phyloP scores from a whole-genome alignment of 2,329 filamentous ascomycete genomes.

The Colletotrichum sansevieriae region DNA sequence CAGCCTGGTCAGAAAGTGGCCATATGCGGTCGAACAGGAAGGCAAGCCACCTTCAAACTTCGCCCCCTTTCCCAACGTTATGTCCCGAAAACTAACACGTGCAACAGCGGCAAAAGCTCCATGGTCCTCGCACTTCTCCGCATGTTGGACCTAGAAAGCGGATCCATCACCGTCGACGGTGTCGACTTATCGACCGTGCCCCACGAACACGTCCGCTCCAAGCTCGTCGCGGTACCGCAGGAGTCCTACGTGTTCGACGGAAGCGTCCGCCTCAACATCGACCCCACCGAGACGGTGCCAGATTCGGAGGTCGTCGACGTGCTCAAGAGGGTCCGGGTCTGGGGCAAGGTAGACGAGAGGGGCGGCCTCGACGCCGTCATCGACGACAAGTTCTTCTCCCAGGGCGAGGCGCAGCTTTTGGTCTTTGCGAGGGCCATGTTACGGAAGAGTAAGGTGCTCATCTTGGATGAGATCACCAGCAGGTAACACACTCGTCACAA shows the following conservation, averaged over 20 bases:
- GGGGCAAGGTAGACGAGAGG: constrained; percentile 53
- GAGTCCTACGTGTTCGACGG: constrained; percentile 64
- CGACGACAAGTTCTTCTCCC: constrained; percentile 51
- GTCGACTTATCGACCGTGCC: constrained; percentile 52
- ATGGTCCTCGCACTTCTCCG: constrained; percentile 53
- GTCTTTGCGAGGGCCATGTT: constrained; percentile 61
- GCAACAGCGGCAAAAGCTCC: constrained; percentile 62
- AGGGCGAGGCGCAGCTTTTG: constrained; percentile 64
- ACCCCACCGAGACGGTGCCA: constrained; percentile 53
- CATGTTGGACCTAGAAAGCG: constrained; percentile 58
- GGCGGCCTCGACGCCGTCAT: constrained; percentile 54
- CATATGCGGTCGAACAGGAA: constrained; percentile 45
- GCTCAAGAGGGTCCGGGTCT: constrained; percentile 60
- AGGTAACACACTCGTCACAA: constrained; percentile 40
- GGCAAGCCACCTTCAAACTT: constrained; percentile 32
- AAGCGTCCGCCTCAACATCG: constrained; percentile 61
- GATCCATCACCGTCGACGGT: constrained; percentile 59
- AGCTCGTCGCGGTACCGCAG: constrained; percentile 61
- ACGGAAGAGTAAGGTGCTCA: constrained; percentile 52
- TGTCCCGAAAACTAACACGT: background rate
- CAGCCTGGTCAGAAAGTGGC: constrained; percentile 44
- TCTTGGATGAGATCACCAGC: constrained; percentile 59
- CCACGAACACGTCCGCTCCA: constrained; percentile 45
- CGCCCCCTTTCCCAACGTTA: too few relatives aligned
- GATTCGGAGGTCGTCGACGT: constrained; percentile 59